Percentiles rank a stretch among this genome's conserved stretches.
These are phyloP conservation scores for Phoenix roebelenii DNA, from an alignment of 176 grass and related monocot genomes.

Conservation along the genomic window DNA sequence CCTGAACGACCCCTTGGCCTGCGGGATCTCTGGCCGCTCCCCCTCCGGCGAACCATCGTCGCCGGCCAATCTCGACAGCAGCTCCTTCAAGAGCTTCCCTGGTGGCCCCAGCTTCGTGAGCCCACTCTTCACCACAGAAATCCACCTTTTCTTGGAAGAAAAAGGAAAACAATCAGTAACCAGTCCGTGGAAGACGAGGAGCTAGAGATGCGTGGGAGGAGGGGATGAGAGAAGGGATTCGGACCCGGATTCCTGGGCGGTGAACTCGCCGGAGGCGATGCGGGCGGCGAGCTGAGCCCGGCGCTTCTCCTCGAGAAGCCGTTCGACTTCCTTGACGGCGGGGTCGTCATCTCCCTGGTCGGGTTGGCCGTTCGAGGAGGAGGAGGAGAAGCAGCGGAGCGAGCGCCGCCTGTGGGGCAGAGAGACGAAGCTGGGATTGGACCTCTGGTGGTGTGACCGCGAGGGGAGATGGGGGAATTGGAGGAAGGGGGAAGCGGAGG, in stretches of 20 bases:
- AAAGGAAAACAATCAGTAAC: neutral
- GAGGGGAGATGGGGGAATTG: constrained; percentile 4
- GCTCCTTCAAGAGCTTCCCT: constrained; percentile 31
- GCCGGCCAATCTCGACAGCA: constrained; percentile 43
- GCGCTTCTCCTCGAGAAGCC: constrained; percentile 46
- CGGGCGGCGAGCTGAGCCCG: constrained; percentile 57
- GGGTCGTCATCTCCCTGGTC: constrained; percentile 8
- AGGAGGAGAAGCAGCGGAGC: constrained; percentile 51
- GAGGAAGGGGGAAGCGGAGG: constrained; percentile 11
- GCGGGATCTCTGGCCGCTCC: constrained; percentile 46
- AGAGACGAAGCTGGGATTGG: neutral
- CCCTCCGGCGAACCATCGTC: neutral
- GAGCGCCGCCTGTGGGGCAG: neutral
- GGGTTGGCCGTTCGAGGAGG: neutral
- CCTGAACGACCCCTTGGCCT: constrained; percentile 46
- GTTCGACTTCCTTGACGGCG: constrained; percentile 23
- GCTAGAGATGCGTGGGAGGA: neutral
- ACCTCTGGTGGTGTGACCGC: neutral
- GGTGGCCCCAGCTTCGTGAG: constrained; percentile 41
- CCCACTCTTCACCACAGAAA: constrained; percentile 24
- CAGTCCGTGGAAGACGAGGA: neutral
- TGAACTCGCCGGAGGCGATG: constrained; percentile 96
- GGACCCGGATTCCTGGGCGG: constrained; percentile 49
- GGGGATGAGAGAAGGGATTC: neutral
- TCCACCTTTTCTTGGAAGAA: constrained; percentile 41